phyloP scores from a whole-genome alignment of 768 basidiomycete species.

The Rhodosporidiobolus sp. region DNA sequence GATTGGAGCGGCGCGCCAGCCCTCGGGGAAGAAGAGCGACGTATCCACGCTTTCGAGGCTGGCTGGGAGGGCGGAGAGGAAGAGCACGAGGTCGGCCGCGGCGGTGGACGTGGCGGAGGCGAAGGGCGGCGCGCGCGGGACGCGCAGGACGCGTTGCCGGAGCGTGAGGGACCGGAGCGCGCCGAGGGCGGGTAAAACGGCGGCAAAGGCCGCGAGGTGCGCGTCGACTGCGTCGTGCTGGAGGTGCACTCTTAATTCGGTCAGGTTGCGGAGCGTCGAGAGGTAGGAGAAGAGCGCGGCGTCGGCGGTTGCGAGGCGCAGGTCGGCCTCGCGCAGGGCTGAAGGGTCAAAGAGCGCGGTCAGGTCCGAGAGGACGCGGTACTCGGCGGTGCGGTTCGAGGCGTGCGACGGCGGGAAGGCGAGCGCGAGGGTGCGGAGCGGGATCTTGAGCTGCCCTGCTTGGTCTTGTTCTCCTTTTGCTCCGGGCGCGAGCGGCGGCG shows the following conservation, averaged over 20 bases:
- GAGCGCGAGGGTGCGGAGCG: neutral
- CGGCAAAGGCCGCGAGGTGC: neutral
- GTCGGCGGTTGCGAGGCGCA: neutral
- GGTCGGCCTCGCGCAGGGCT: neutral
- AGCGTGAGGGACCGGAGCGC: neutral
- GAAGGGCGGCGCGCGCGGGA: neutral
- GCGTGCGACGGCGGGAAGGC: neutral
- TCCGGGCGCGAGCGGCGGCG: too few species aligned
- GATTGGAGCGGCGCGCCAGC: neutral
- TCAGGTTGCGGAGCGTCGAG: neutral
- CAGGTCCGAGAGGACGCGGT: neutral
- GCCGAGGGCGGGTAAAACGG: neutral
- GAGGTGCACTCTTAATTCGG: neutral
- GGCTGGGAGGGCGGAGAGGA: neutral
- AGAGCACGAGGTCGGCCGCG: neutral
- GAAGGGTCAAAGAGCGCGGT: neutral
- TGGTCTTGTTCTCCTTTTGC: too few species aligned
- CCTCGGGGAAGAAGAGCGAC: neutral
- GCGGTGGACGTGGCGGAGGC: too few species aligned
- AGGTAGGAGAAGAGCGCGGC: neutral
- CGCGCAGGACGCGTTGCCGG: neutral
- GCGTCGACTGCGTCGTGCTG: neutral
- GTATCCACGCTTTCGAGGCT: neutral
- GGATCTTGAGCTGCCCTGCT: too few species aligned
- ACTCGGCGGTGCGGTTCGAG: neutral